phyloP scores from a whole-genome alignment of 371 early-diverging fungal genomes.

The Phascolomyces articulosus region DNA sequence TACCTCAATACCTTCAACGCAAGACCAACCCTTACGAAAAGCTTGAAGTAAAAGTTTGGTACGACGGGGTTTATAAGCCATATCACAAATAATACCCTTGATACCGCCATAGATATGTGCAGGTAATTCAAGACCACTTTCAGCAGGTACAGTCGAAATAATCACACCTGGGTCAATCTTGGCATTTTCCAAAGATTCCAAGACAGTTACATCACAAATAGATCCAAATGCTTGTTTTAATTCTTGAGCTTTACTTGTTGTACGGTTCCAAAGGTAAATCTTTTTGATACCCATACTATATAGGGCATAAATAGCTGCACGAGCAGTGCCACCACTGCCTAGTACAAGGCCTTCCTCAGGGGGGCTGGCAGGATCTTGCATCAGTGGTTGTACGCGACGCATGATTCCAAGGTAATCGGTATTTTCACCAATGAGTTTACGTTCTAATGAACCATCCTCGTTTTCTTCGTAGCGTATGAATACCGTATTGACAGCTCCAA shows the following conservation, averaged over 20 bases:
- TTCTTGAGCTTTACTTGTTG: slow-evolving; percentile 70
- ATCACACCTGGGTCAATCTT: slow-evolving; percentile 54
- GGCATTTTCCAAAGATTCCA: slow-evolving; percentile 36
- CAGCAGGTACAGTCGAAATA: slow-evolving; percentile 85
- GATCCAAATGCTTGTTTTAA: slow-evolving; percentile 71
- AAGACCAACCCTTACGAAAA: slow-evolving; percentile 66
- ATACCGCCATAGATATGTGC: slow-evolving; percentile 56
- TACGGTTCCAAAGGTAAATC: slow-evolving; percentile 90
- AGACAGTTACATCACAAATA: slow-evolving; percentile 47
- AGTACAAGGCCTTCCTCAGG: slow-evolving; percentile 74
- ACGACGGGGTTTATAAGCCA: slow-evolving; percentile 91
- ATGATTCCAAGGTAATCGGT: slow-evolving; percentile 95
- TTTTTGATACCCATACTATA: slow-evolving; percentile 70
- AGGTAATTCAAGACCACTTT: slow-evolving; percentile 67
- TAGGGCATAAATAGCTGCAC: slow-evolving; percentile 91
- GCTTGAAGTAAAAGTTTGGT: slow-evolving; percentile 76
- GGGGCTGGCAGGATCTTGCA: slow-evolving; percentile 41
- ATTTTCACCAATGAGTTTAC: slow-evolving; percentile 82
- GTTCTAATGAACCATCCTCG: slow-evolving; percentile 41
- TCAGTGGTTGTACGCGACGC: slow-evolving; percentile 59
- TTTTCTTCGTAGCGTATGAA: slow-evolving; percentile 48
- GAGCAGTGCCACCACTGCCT: slow-evolving; percentile 96
- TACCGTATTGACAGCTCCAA: slow-evolving; percentile 96
- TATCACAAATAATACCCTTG: slow-evolving; percentile 82
- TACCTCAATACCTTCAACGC: slow-evolving; percentile 86